Base-by-base conservation (phyloP, 177 flowering plant species). In the Tripterygium wilfordii region DNA sequence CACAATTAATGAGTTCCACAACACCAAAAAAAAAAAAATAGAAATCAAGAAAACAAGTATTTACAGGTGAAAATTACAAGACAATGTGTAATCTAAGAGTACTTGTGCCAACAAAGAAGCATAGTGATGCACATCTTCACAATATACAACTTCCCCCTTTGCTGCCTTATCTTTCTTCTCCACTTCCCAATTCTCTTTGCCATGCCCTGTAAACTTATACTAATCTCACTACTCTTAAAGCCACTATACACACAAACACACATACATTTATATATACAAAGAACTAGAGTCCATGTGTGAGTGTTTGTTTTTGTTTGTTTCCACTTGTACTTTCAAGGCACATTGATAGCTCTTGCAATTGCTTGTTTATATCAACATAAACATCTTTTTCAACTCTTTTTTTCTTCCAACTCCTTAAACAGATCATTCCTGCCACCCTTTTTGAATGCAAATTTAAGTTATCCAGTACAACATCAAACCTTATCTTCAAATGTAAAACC, bases 81-180 rank as follows among this genome's bases (percentile, higher is more conserved):
- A n/a, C n/a, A n/a, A n/a, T n/a, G n/a, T n/a, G n/a, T n/a, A n/a
- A n/a, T 2, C 31, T 53, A 68, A 49, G 69, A 64, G 57, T 77
- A 46, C 70, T 77, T 69, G 59, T 77, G 60, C 74, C 75, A 71
- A 62, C 79, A 64, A n/a, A 83, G 57, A 37, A 83, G 82, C 83
- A 80, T 80, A 12, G 70, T 53, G 30, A 83, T 67, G 72, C 90
- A 80, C 5, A 66, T 60, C 60, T 71, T 71, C 49, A 76, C 74
- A 18, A 80, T 75, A 48, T 78, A 72, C 19, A 83, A 55, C 78
- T 74, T 83, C 48, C 71, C 80, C 28, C 56, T 75, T 45, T 63
- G 65, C 26, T 79, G 81, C 47, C 67, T 73, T 53, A 62, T 65
- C 65, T 48, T 46, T 58, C 69, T 77, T 70, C 55, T 77, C 74